Base-by-base conservation (phyloP, 1,139 yeast species). In the Yarrowia galli region DNA sequence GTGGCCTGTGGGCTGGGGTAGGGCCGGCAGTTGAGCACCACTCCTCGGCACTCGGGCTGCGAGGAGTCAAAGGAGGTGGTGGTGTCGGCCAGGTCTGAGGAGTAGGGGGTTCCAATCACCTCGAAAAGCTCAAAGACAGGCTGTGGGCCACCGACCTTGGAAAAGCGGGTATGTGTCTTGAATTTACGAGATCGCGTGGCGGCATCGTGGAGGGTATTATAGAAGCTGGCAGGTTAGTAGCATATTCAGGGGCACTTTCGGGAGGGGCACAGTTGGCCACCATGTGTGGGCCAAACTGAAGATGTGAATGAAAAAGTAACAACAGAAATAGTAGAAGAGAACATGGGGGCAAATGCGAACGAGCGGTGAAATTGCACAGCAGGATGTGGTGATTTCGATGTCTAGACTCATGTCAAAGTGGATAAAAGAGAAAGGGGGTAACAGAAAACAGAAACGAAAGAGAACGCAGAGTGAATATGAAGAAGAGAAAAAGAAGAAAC, bases 191-290 rank as follows among this genome's bases (percentile, higher is more conserved):
- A 58, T n/a, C 64, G 51, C 1, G 51, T n/a, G 3, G 32, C 42
- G 43, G 64, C 64, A 18, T 58, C 64, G 18, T 28, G 35, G 28
- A 58, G 64, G 64, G 64, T 58, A 58, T 58, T 58, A n/a, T 58
- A 40, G 32, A 58, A 58, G 10, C 64, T 58, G 42, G 51, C 15
- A 6, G 46, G 64, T 58, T 42, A 58, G 64, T 32, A 58, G 15
- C 32, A 28, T 18, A 51, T 51, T 51, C 43, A 16, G 20, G 46
- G 20, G 40, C 60, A 18, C 28, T 20, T 20, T 3, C 18, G 23
- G 38, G n/a, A n/a, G n/a, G n/a, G n/a, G n/a, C n/a, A n/a, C n/a
- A n/a, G 7, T 6, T 28, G 28, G 28, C 28, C 28, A 25, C 28
- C 28, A 7, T 3, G 28, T 25, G 28, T 25, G 28, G 28, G 28